Conservation (phyloP, 1,139 yeast genomes). For the Diutina mesorugosa region DNA sequence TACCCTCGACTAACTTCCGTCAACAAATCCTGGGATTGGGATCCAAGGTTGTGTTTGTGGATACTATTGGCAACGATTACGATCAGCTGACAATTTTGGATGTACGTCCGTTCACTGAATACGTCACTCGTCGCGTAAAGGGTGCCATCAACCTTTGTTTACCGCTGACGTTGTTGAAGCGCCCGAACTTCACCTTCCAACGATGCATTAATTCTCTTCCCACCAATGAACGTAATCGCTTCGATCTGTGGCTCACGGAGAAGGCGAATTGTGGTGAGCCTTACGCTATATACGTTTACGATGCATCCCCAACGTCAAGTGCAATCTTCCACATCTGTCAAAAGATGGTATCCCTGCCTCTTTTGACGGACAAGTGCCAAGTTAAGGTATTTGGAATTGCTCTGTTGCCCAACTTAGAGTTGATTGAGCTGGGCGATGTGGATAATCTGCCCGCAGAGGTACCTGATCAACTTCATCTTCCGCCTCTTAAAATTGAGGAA, state of each 20-base stretch:
- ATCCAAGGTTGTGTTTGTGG: not conserved
- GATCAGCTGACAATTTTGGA: conserved; percentile 36
- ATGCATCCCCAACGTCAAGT: conserved; percentile 19
- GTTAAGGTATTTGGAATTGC: conserved; percentile 3
- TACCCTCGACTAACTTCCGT: not conserved
- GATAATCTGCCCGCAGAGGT: not conserved
- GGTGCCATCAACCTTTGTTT: conserved; percentile 57
- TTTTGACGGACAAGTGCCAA: conserved; percentile 11
- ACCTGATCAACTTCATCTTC: not conserved
- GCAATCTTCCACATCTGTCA: conserved; percentile 32
- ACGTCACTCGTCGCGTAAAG: conserved; percentile 34
- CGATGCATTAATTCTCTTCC: conserved; percentile 49
- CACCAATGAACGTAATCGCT: not conserved
- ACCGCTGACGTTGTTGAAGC: conserved; percentile 65
- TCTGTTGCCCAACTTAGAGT: not conserved
- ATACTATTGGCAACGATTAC: conserved; percentile 7
- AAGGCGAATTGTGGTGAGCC: not conserved
- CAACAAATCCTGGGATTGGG: not conserved
- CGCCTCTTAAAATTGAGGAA: not conserved
- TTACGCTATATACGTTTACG: conserved; percentile 20
- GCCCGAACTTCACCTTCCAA: conserved; percentile 47
- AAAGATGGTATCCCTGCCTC: conserved; percentile 30
- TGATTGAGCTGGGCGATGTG: not conserved
- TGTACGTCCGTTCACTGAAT: conserved; percentile 60
- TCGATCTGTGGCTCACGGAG: not conserved